Base-by-base conservation (phyloP, 1,284 basidiomycete genomes). In the Pseudozyma tsukubaensis region DNA sequence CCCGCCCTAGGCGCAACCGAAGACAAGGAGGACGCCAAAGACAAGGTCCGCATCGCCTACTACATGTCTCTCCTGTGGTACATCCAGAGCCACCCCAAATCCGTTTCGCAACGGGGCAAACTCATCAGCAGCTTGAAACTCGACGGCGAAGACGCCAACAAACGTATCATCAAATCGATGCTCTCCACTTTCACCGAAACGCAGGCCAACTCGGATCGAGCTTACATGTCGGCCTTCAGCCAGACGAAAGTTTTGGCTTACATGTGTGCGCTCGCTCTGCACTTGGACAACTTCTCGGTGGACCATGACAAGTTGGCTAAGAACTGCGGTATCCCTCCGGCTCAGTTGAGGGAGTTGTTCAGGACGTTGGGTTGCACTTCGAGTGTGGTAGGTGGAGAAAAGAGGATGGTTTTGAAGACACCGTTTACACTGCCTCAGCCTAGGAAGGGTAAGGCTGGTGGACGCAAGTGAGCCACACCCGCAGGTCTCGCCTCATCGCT, bases 231-330 rank as follows among this genome's bases (percentile, higher is more conserved):
- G 29, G 55, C 65, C 4, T 72, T 77, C 53, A 51, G 61, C 45
- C 73, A 83, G 59, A 82, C 81, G 16, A 77, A 77, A 45, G 50
- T 80, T 44, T 50, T 80, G n/a, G 77, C 81, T 0, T 69, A 77
- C 60, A 72, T 82, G 53, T 73, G 79, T 48, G 82, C 80, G 16
- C 59, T 84, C 1, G 73, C 68, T 0, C 66, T 84, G 43, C 80
- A 84, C 42, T 51, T 83, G 44, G 81, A 84, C 47, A 71, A 77
- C 49, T 84, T 82, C 57, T 61, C 72, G 12, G 64, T 84, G 49
- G 78, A 79, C 16, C 57, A 74, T 13, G 57, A 74, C 34, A 61
- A 55, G 55, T 43, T 73, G 53, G 71, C 71, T 7, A 44, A 55
- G 14, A 60, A 73, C 65, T 68, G 61, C 58, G 65, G 65, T 43